phyloP scores from a whole-genome alignment of 257 asterid species.

The Fraxinus cuspidata region DNA sequence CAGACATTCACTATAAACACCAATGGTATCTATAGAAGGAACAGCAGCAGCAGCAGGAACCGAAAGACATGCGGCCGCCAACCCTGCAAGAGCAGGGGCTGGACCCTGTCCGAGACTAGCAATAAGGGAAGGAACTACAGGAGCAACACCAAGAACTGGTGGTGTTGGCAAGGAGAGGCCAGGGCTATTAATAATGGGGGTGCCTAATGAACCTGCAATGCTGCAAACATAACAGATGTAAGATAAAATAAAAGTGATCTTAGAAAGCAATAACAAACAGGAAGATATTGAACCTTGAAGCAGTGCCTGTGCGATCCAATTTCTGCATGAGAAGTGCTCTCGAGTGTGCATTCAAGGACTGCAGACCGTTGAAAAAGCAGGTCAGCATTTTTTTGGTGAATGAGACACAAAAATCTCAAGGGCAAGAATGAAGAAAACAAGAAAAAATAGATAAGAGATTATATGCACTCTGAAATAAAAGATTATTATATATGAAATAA shows the following conservation, averaged over 20 bases:
- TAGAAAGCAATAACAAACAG: conserved; percentile 10
- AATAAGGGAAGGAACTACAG: background rate
- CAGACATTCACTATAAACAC: conserved; percentile 73
- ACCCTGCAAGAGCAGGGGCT: conserved; percentile 43
- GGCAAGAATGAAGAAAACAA: conserved; percentile 12
- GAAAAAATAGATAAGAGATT: background rate
- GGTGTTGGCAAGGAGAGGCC: conserved; percentile 29
- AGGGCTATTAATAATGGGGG: conserved; percentile 14
- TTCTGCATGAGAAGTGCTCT: conserved; percentile 66
- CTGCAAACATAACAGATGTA: conserved; percentile 37
- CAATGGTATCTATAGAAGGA: conserved; percentile 43
- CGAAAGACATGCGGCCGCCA: conserved; percentile 40
- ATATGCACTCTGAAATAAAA: background rate
- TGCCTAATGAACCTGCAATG: conserved; percentile 37
- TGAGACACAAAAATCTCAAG: conserved; percentile 6
- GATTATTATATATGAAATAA: background rate
- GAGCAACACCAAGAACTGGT: conserved; percentile 21
- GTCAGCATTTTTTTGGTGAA: conserved; percentile 25
- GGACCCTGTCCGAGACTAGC: conserved; percentile 39
- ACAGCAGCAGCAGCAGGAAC: conserved; percentile 34
- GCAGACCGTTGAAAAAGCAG: conserved; percentile 30
- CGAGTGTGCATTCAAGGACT: conserved; percentile 72
- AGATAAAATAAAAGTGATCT: conserved; percentile 11
- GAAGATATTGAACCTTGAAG: conserved; percentile 47
- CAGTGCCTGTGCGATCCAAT: conserved; percentile 59